Conservation (phyloP, 345 rosid genomes). For the Salix caprea region DNA sequence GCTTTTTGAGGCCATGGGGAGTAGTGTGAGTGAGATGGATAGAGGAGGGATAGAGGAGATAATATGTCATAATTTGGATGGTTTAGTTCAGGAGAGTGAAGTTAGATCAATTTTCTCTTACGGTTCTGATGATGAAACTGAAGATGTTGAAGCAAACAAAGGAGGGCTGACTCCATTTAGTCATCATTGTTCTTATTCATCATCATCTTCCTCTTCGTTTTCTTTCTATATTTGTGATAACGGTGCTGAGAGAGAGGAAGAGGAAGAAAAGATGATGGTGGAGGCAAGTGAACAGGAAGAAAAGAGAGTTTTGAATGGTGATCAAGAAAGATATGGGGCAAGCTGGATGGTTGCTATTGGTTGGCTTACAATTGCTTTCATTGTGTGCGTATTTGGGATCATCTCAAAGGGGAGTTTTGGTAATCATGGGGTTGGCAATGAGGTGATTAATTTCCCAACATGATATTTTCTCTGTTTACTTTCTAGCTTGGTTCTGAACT, state of each 20-base stretch:
- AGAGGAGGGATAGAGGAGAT: constrained; percentile 17
- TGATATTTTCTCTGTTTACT: constrained; percentile 8
- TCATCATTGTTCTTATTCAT: not conserved
- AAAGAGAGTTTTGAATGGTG: not conserved
- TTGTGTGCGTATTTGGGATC: constrained; percentile 9
- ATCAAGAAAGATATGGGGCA: not conserved
- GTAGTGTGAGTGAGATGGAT: constrained; percentile 3
- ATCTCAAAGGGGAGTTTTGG: constrained; percentile 8
- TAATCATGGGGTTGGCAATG: constrained; percentile 7
- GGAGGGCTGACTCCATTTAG: not conserved
- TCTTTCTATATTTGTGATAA: constrained; percentile 11
- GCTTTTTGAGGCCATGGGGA: constrained; percentile 25
- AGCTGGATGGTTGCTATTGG: not conserved
- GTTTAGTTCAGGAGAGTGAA: not conserved
- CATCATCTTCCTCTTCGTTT: not conserved
- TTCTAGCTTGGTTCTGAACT: not conserved
- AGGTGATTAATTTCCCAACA: constrained; percentile 36
- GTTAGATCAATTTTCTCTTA: constrained; percentile 6
- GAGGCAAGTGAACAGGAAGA: not conserved
- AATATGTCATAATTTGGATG: not conserved
- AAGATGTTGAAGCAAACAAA: not conserved
- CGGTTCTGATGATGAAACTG: constrained; percentile 16
- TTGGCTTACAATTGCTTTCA: constrained; percentile 15
- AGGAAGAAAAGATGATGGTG: constrained; percentile 1
- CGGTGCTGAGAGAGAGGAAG: constrained; percentile 7